Evolutionary conservation across 2,329 filamentous ascomycete species (phyloP).

Genomic region (Cladophialophora bantiana): DNA sequence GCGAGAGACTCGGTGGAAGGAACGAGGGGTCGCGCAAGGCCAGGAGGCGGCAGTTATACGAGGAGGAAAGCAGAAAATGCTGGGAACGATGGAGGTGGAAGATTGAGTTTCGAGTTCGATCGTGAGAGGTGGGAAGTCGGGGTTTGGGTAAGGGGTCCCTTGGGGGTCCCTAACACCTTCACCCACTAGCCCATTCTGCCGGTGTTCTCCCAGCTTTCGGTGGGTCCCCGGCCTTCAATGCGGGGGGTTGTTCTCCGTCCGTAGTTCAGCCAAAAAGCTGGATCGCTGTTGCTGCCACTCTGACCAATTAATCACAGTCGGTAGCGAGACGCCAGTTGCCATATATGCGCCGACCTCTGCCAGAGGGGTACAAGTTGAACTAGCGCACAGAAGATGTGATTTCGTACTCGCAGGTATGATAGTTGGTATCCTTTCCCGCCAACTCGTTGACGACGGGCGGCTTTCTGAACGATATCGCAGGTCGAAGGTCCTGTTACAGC

Average conservation of each 20-base stretch:
- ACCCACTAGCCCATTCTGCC: not conserved
- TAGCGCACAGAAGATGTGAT: not conserved
- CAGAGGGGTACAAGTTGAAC: not conserved
- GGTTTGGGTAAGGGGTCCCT: not conserved
- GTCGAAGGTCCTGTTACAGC: not conserved
- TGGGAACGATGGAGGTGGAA: constrained; percentile 6
- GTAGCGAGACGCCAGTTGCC: not conserved
- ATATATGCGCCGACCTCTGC: not conserved
- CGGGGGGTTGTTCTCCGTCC: constrained; percentile 5
- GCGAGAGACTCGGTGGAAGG: not conserved
- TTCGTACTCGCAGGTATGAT: not conserved
- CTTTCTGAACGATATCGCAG: not conserved
- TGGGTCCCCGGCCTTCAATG: constrained; percentile 9
- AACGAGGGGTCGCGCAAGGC: not conserved
- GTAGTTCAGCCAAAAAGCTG: constrained; percentile 20
- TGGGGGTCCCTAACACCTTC: not conserved
- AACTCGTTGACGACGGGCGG: not conserved
- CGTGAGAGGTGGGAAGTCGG: not conserved
- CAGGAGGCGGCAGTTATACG: not conserved
- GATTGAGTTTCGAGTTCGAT: constrained; percentile 9
- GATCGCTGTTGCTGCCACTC: not conserved
- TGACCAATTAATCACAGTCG: not conserved
- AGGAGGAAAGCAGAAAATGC: constrained; percentile 10
- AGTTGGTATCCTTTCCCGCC: not conserved
- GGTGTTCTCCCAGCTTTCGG: constrained; percentile 12